Evolutionary conservation across 495 filamentous ascomycete genomes (phyloP).

Genomic region (Chaetomium cochliodes): DNA sequence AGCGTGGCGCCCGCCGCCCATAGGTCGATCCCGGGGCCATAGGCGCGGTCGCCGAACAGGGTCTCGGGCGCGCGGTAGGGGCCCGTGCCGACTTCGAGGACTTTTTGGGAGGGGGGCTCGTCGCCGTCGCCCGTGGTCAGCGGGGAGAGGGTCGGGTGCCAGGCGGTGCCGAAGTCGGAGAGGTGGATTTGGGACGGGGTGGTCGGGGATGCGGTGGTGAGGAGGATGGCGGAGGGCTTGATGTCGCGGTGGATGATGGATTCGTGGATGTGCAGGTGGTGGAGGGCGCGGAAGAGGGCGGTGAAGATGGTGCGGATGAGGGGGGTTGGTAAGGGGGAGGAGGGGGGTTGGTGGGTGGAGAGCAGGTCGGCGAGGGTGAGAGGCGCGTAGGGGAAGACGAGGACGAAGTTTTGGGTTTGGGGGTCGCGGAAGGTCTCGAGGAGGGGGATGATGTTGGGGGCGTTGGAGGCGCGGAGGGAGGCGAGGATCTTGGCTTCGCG

Average conservation of each 20-base stretch:
- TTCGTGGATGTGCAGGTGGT: constrained; percentile 61
- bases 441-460: constrained; percentile 57
- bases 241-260: constrained; percentile 90
- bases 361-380: constrained; percentile 58
- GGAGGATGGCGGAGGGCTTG: constrained; percentile 86
- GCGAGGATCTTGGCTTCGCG: constrained; percentile 74
- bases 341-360: neutral
- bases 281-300: constrained; percentile 71
- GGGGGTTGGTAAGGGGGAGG: neutral
- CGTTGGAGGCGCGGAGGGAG: constrained; percentile 43
- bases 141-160: constrained; percentile 59
- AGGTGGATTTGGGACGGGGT: constrained; percentile 67
- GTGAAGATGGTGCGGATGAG: constrained; percentile 46
- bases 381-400: constrained; percentile 82
- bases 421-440: constrained; percentile 67
- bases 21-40: constrained; percentile 71
- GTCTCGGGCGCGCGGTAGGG: constrained; percentile 88
- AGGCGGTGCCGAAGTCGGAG: constrained; percentile 90
- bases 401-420: constrained; percentile 61
- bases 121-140: constrained; percentile 48
- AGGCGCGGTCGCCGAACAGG: constrained; percentile 77
- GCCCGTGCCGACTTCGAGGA: constrained; percentile 90
- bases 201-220: constrained; percentile 50
- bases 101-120: constrained; percentile 68
- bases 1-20: constrained; percentile 88